Evolutionary conservation across 805 yeast species (phyloP).

Genomic region (Yarrowia sp.): DNA sequence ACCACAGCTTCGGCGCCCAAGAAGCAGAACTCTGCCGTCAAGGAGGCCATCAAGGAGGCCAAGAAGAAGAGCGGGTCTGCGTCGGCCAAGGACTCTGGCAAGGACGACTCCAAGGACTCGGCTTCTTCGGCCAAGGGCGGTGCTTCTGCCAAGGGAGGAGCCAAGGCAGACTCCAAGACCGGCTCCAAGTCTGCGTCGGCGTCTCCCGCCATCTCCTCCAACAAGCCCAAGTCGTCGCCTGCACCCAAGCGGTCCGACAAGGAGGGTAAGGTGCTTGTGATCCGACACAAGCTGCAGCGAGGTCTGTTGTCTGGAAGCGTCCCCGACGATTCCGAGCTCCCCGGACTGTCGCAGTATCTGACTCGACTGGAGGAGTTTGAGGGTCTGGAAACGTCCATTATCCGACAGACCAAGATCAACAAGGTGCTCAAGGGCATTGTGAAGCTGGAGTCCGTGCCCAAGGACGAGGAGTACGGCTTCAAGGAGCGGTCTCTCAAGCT

Average conservation of each 20-base stretch:
- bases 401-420: slow-evolving; percentile 49
- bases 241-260: slow-evolving; percentile 40
- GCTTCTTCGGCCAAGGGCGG: not conserved
- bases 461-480: slow-evolving; percentile 48
- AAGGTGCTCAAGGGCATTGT: slow-evolving; percentile 49
- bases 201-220: slow-evolving; percentile 15
- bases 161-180: slow-evolving; percentile 6
- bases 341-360: slow-evolving; percentile 45
- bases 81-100: no score
- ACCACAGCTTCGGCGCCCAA: slow-evolving; percentile 4
- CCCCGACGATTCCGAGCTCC: slow-evolving; percentile 44
- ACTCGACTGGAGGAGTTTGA: slow-evolving; percentile 47
- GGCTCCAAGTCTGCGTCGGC: slow-evolving; percentile 35
- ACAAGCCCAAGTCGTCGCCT: slow-evolving; percentile 36
- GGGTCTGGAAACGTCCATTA: slow-evolving; percentile 47
- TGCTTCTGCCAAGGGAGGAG: slow-evolving; percentile 4
- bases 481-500: slow-evolving; percentile 45
- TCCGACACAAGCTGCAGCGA: slow-evolving; percentile 49
- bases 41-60: not conserved
- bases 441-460: slow-evolving; percentile 47
- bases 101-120: no score
- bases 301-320: slow-evolving; percentile 30
- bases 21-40: slow-evolving; percentile 1
- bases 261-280: slow-evolving; percentile 43
- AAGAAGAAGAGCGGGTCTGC: not conserved